Conservation (phyloP, 2,329 filamentous ascomycete species). For the Emmonsiellopsis sp. region DNA sequence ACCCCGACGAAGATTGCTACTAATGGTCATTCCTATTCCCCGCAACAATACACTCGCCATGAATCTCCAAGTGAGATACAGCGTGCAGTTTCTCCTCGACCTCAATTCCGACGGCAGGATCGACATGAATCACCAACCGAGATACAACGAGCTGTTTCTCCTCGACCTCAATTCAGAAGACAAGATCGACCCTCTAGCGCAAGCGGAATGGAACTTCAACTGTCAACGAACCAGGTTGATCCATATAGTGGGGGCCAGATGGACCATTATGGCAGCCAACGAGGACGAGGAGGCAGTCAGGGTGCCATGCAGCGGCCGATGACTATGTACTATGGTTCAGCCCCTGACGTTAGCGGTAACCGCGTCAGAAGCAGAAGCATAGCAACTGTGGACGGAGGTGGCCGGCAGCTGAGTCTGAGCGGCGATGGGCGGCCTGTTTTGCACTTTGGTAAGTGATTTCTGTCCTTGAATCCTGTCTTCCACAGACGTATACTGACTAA, state of each 20-base stretch:
- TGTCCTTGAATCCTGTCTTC: constrained; percentile 2
- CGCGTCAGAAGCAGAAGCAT: constrained; percentile 70
- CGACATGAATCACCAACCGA: constrained; percentile 16
- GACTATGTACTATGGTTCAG: constrained; percentile 42
- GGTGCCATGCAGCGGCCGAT: constrained; percentile 38
- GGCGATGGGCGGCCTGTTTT: constrained; percentile 73
- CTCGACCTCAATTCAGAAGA: constrained; percentile 43
- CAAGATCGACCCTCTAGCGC: constrained; percentile 42
- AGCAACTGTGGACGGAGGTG: constrained; percentile 57
- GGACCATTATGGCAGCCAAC: constrained; percentile 24
- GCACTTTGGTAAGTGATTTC: constrained; percentile 77
- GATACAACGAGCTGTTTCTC: constrained; percentile 39
- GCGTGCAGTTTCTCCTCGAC: constrained; percentile 44
- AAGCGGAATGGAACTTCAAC: constrained; percentile 58
- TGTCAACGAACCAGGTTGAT: constrained; percentile 48
- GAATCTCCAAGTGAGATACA: constrained; percentile 29
- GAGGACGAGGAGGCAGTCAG: constrained; percentile 32
- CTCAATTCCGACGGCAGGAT: constrained; percentile 41
- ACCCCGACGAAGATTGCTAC: constrained; percentile 22
- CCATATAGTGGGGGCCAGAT: constrained; percentile 41
- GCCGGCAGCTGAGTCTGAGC: constrained; percentile 60
- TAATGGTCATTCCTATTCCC: constrained; percentile 32
- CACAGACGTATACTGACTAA: constrained; percentile 6
- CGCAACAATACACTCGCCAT: constrained; percentile 28
- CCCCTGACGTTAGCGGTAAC: constrained; percentile 27